Evolutionary conservation across 352 stramenopile genomes (phyloP).

Genomic region (Aphanomyces invadans): DNA sequence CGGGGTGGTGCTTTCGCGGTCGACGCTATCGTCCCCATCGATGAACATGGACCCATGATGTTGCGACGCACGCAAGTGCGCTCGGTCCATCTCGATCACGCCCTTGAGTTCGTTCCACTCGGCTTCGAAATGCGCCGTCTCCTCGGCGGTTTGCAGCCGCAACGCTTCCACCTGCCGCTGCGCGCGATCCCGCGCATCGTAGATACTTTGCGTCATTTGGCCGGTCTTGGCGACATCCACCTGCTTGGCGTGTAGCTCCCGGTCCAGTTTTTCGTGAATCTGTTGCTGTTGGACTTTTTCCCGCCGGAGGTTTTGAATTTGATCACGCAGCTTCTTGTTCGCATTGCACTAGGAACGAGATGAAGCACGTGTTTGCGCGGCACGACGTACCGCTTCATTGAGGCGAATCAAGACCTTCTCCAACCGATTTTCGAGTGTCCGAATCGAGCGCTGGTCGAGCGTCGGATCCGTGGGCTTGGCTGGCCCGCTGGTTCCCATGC

Average conservation of each 20-base stretch:
- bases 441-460: slow-evolving; percentile 30
- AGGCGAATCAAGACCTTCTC: slow-evolving; percentile 79
- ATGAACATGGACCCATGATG: slow-evolving; percentile 38
- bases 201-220: slow-evolving; percentile 66
- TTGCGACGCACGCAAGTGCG: slow-evolving; percentile 51
- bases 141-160: slow-evolving; percentile 61
- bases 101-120: slow-evolving; percentile 80
- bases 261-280: slow-evolving; percentile 70
- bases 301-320: slow-evolving; percentile 68
- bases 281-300: slow-evolving; percentile 73
- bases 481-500: background rate
- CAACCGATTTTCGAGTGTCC: slow-evolving; percentile 71
- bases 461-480: slow-evolving; percentile 6
- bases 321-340: slow-evolving; percentile 72
- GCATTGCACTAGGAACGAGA: slow-evolving; percentile 38
- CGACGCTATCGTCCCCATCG: slow-evolving; percentile 24
- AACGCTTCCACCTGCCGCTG: slow-evolving; percentile 74
- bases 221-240: slow-evolving; percentile 71
- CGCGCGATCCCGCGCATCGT: slow-evolving; percentile 75
- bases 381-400: slow-evolving; percentile 53
- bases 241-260: slow-evolving; percentile 78
- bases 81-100: slow-evolving; percentile 75
- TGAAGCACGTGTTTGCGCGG: background rate
- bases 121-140: slow-evolving; percentile 74
- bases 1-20: slow-evolving; percentile 38